Base-by-base conservation (phyloP, 495 filamentous ascomycete genomes). In the Podospora bellae-mahoneyi region DNA sequence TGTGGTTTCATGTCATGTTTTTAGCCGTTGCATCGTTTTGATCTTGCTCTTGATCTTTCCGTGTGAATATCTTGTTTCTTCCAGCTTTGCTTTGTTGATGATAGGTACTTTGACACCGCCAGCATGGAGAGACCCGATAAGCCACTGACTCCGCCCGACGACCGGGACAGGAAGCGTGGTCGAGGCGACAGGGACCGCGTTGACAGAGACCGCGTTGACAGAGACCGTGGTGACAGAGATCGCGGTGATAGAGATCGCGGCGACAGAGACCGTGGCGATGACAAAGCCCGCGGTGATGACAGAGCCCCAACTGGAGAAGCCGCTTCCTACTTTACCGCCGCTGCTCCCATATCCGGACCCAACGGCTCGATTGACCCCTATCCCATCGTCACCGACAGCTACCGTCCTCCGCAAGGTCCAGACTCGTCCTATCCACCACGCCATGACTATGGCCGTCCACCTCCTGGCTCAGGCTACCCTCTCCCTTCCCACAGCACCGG, bases 91-190 rank as follows among this genome's bases (percentile, higher is more conserved):
- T 58, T 20, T 56, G 54, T 18, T 9, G 6, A 48, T 48, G 39
- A 48, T 48, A 48, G 13, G 13, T 48, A 48, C 15, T 48, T 48
- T 48, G 39, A 48, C 39, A 48, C 15, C 39, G 39, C 39, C 39
- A 48, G 7, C 39, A 48, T 48, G 39, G 59, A 61, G 59, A 61
- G 59, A 61, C 59, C 26, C 23, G 56, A 58, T n/a, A 20, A 27
- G 19, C 19, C 23, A 20, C 19, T 20, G 16, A 58, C 23, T 20
- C 56, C 23, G 30, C 23, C 26, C 59, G 16, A 30, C 18, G 58
- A 60, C 58, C 58, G 58, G 23, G 56, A 59, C 15, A 59, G n/a
- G 56, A 27, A 59, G 26, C 56, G 56, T 9, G n/a, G 26, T 20
- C 56, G 56, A 32, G 30, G 30, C 30, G 30, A 32, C 30, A 32